A percentile compares a stretch with the other conserved stretches of the same genome.
phyloP scores from a whole-genome alignment of 225 moss, liverwort and hornwort genomes.

The Asterella californica region DNA sequence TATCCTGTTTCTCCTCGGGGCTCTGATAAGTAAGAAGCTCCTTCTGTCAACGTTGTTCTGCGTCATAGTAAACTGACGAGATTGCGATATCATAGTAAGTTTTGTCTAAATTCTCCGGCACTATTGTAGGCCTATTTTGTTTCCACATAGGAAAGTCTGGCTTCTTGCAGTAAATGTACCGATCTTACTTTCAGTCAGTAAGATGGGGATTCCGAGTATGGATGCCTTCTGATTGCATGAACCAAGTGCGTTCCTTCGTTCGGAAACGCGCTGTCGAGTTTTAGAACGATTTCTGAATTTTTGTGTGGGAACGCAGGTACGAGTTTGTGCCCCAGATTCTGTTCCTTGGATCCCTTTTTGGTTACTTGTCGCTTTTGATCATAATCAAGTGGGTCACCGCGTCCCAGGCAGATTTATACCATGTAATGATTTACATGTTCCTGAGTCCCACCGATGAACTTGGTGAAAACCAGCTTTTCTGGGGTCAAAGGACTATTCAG shows the following conservation, averaged over 20 bases:
- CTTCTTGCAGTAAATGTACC: not conserved
- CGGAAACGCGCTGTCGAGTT: not conserved
- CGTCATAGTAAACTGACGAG: not conserved
- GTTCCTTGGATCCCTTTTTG: slow-evolving; percentile 86
- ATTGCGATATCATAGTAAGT: not conserved
- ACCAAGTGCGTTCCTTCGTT: no score
- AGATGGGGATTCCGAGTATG: no score
- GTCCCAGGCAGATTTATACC: slow-evolving; percentile 94
- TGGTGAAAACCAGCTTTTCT: slow-evolving; percentile 76
- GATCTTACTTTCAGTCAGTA: no score
- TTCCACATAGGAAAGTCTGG: not conserved
- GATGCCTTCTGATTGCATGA: no score
- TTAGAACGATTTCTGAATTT: not conserved
- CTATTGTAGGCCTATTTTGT: not conserved
- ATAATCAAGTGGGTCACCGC: slow-evolving; percentile 89
- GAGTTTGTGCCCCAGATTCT: slow-evolving; percentile 93
- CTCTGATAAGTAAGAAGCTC: not conserved
- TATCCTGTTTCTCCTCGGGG: not conserved
- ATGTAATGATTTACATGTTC: slow-evolving; percentile 99
- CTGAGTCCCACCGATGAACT: slow-evolving; percentile 59
- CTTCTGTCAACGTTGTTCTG: not conserved
- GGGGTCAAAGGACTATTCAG: slow-evolving; percentile 63
- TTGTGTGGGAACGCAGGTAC: slow-evolving; percentile 53
- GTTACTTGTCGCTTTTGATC: slow-evolving; percentile 86
- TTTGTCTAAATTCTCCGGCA: not conserved